Evolutionary conservation across 139 green algal genomes (phyloP).

Genomic region (Micractinium sp.): DNA sequence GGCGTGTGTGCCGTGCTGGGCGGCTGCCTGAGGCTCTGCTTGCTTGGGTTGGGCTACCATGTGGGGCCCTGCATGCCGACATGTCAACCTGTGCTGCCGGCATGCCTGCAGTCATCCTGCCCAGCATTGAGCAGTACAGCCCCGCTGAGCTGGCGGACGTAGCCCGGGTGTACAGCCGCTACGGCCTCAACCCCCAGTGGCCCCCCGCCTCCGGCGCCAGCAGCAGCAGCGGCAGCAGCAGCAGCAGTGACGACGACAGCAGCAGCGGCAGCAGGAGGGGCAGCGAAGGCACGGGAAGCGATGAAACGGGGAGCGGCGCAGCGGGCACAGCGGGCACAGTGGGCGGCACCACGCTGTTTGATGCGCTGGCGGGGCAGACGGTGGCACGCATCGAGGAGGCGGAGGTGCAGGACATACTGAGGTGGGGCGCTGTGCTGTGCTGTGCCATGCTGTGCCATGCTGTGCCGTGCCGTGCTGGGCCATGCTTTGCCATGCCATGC

Average conservation of each 20-base stretch:
- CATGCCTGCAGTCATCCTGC: constrained; percentile 19
- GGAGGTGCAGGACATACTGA: constrained; percentile 38
- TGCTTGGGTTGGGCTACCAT: too few species aligned
- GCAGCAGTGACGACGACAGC: neutral
- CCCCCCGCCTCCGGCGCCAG: neutral
- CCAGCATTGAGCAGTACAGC: constrained; percentile 8
- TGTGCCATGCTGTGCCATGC: neutral
- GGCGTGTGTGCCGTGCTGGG: too few species aligned
- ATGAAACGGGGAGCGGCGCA: neutral
- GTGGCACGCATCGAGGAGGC: constrained; percentile 26
- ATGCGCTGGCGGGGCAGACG: constrained; percentile 28
- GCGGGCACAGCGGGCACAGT: neutral
- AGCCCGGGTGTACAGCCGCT: constrained; percentile 15
- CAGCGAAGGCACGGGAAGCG: neutral
- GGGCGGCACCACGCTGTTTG: constrained; percentile 21
- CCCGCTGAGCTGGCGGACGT: constrained; percentile 39
- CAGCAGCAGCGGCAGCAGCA: neutral
- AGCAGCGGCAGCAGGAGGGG: neutral
- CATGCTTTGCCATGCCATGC: too few species aligned
- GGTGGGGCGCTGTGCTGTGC: neutral
- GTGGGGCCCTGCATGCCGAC: too few species aligned
- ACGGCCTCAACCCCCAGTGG: constrained; percentile 6
- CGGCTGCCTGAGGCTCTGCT: too few species aligned
- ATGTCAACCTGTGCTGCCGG: too few species aligned
- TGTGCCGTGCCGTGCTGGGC: too few species aligned